Base-by-base conservation (phyloP, 768 basidiomycete species). In the Mycena latifolia region DNA sequence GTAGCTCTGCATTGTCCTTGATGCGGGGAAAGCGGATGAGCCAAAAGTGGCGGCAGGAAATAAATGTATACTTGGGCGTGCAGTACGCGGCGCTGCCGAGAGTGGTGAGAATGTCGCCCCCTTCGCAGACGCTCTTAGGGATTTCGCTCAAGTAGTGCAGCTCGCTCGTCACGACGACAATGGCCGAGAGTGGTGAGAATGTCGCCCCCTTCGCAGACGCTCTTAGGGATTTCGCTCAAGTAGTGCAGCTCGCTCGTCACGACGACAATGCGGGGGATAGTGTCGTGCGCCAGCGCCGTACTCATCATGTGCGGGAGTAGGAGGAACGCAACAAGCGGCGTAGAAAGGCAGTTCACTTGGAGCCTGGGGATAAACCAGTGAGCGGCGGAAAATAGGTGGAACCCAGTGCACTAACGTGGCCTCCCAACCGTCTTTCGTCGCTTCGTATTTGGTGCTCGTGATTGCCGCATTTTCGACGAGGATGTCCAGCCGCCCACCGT, bases 361-460 rank as follows among this genome's bases (percentile, higher is more conserved):
- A 81, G 28, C 7, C 76, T 81, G 31, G 17, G 5, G 4, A 43
- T 20, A n/a, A 31, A 5, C 11, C 8, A 27, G n/a, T 53, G 11
- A 52, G 31, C 29, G 18, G 5, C n/a, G 5, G 7, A 2, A 41
- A 14, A 39, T 2, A 25, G 53, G 45, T 18, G 17, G 11, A 35
- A 28, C n/a, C n/a, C n/a, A n/a, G n/a, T 31, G 7, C n/a, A 55
- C 65, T 17, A 18, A 70, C 69, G 47, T 48, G 8, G 41, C 46
- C 53, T 82, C 81, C 77, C 77, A 81, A 3, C 78, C 79, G 58
- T 80, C 71, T n/a, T 46, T 54, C 0, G 78, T 77, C 11, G 58
- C 33, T 14, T 69, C 47, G 48, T 73, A 78, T 20, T 7, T 52
- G 3, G 61, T 50, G 3, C 24, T 24, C 11, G 18, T 3, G 2